These are phyloP conservation scores for Lithospermum erythrorhizon DNA, from an alignment of 257 asterid species.

Conservation along the genomic window DNA sequence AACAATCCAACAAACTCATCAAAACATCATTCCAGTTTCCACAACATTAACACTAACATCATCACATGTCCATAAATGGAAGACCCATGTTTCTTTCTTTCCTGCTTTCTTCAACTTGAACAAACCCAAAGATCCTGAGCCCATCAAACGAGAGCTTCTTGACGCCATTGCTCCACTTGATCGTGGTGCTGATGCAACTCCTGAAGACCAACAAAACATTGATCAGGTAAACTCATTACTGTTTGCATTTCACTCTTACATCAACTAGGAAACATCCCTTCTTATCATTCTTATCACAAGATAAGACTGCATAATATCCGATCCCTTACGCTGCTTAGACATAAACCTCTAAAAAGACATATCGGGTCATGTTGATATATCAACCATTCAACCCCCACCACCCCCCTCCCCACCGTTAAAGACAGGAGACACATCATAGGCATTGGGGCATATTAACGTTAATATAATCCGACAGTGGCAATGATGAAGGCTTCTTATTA, in stretches of 20 bases:
- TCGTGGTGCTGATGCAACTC: conserved; percentile 89
- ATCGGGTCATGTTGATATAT: no score
- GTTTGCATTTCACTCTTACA: no score
- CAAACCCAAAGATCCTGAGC: conserved; percentile 35
- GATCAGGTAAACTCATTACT: conserved; percentile 35
- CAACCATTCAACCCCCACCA: no score
- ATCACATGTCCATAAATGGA: conserved; percentile 34
- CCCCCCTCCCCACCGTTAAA: no score
- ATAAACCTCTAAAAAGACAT: no score
- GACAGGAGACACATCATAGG: no score
- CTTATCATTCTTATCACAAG: no score
- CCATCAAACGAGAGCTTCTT: conserved; percentile 65
- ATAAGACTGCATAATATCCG: no score
- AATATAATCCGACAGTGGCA: no score
- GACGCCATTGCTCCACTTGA: conserved; percentile 76
- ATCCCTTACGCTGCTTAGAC: no score
- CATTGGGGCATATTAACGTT: no score
- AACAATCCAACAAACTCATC: conserved; percentile 11
- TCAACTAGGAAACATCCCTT: no score
- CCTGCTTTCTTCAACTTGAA: conserved; percentile 33
- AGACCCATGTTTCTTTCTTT: conserved; percentile 56
- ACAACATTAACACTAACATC: background rate
- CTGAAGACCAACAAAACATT: conserved; percentile 53
- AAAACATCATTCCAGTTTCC: conserved; percentile 1
- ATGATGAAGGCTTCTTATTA: background rate